Conservation (phyloP, 2,329 filamentous ascomycete genomes). For the Colletotrichum orbiculare region DNA sequence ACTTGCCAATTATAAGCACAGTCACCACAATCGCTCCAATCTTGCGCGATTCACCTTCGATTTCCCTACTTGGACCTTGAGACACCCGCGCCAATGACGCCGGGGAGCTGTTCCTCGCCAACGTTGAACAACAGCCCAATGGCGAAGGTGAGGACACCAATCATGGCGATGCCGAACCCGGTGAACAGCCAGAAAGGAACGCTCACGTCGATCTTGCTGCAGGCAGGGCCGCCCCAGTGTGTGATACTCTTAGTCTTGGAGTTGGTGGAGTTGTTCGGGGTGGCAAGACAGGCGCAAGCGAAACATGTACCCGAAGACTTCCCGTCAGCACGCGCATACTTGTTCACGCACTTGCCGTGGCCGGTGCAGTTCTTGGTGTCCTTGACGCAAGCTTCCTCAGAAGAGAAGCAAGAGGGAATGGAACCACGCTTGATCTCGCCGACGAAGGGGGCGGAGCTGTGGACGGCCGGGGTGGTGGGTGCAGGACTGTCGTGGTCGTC, state of each 20-base stretch:
- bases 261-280: conserved; percentile 65
- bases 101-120: conserved; percentile 87
- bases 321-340: conserved; percentile 61
- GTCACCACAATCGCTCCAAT: conserved; percentile 13
- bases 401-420: conserved; percentile 80
- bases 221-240: conserved; percentile 86
- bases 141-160: conserved; percentile 75
- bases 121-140: conserved; percentile 85
- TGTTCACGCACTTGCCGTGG: conserved; percentile 81
- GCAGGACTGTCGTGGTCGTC: conserved; percentile 40
- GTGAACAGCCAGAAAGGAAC: conserved; percentile 89
- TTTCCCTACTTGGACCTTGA: conserved; percentile 72
- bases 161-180: conserved; percentile 76
- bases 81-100: conserved; percentile 96
- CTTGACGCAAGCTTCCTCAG: conserved; percentile 73
- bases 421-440: conserved; percentile 50
- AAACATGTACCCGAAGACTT: conserved; percentile 72
- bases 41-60: conserved; percentile 1
- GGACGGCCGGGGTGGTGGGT: conserved; percentile 27
- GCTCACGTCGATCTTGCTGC: conserved; percentile 92
- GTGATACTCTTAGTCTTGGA: conserved; percentile 69
- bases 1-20: conserved; percentile 37
- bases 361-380: conserved; percentile 83
- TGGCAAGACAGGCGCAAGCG: conserved; percentile 78
- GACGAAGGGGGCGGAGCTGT: conserved; percentile 46